Conservation (phyloP, 495 filamentous ascomycete species). For the Penicillium manginii region DNA sequence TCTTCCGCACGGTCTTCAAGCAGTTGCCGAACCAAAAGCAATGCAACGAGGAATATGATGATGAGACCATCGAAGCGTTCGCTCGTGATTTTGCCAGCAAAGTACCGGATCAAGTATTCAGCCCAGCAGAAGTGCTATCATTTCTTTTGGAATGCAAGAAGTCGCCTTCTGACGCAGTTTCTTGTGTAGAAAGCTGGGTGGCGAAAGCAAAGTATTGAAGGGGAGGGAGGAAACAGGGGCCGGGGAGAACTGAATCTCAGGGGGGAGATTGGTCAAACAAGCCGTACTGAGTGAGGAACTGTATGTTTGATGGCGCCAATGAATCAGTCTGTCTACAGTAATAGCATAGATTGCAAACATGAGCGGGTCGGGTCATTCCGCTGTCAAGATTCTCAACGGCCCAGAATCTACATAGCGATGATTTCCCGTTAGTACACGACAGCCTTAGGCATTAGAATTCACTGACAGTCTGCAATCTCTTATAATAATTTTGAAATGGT, state of each 20-base stretch:
- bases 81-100: slow-evolving; percentile 17
- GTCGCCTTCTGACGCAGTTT: slow-evolving; percentile 19
- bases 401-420: background rate
- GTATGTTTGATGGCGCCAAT: slow-evolving; percentile 12
- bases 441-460: background rate
- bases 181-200: slow-evolving; percentile 17
- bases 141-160: slow-evolving; percentile 23
- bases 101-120: slow-evolving; percentile 25
- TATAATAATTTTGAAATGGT: background rate
- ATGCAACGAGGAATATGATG: slow-evolving; percentile 9
- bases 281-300: slow-evolving; percentile 1
- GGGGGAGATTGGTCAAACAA: background rate
- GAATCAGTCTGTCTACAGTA: slow-evolving; percentile 15
- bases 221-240: background rate
- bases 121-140: slow-evolving; percentile 22
- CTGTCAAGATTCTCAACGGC: background rate
- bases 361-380: background rate
- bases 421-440: background rate
- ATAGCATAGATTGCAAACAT: slow-evolving; percentile 13
- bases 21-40: slow-evolving; percentile 9
- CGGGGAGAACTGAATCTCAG: slow-evolving; percentile 3
- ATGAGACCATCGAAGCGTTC: slow-evolving; percentile 12
- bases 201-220: slow-evolving; percentile 16
- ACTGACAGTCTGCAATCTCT: background rate
- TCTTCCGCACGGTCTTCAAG: slow-evolving; percentile 19